Percentiles rank a stretch among this genome's conserved stretches.
Conservation (phyloP, 306 rosid species). For the Argentina anserina region DNA sequence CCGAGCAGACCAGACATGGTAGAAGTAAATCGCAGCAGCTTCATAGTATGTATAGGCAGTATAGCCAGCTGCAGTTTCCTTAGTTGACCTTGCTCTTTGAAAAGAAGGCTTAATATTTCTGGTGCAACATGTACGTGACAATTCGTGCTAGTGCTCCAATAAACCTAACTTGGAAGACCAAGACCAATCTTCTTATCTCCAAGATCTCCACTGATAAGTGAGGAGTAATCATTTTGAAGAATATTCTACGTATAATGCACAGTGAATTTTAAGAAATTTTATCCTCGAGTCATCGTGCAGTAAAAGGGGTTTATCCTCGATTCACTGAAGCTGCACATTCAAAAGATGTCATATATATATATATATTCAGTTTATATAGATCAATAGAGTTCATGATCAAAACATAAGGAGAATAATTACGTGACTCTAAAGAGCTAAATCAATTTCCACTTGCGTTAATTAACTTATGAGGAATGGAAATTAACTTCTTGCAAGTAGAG, state of each 20-base stretch:
- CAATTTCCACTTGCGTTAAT: no score
- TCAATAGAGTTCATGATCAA: not conserved
- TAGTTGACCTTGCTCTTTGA: not conserved
- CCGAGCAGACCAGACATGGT: not conserved
- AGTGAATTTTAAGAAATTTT: not conserved
- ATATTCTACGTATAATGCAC: constrained; percentile 3
- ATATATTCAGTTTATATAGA: not conserved
- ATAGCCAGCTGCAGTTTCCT: not conserved
- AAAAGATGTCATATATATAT: not conserved
- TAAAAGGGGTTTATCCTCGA: not conserved
- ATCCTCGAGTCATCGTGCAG: not conserved
- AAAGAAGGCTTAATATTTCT: not conserved
- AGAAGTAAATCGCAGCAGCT: not conserved
- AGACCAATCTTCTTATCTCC: not conserved
- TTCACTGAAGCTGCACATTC: not conserved
- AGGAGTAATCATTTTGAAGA: not conserved
- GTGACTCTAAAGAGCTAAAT: no score
- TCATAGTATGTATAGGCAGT: not conserved
- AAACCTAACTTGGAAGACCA: not conserved
- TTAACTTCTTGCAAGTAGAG: no score
- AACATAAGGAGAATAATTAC: no score
- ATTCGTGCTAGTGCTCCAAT: constrained; percentile 17
- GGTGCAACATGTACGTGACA: not conserved
- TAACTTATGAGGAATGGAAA: no score
- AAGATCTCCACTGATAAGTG: not conserved